Conservation (phyloP, 768 basidiomycete species). For the Panaeolus cyanescens region DNA sequence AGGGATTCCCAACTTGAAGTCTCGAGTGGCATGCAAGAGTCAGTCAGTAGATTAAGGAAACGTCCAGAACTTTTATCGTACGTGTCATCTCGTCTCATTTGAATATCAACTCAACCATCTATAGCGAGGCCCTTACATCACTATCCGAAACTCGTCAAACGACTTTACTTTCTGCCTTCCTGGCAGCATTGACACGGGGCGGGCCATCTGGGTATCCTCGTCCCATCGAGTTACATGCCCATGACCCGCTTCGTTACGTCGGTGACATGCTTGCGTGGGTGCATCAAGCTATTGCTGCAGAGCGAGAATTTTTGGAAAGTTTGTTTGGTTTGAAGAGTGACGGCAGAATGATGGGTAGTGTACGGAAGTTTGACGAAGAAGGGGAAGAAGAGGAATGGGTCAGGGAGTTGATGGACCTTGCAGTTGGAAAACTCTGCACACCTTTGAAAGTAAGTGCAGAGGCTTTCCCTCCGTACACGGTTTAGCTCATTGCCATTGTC, state of each 20-base stretch:
- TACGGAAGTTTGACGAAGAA: slow-evolving; percentile 49
- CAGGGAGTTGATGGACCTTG: slow-evolving; percentile 75
- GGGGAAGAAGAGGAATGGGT: slow-evolving; percentile 81
- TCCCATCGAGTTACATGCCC: slow-evolving; percentile 96
- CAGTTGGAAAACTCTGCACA: slow-evolving; percentile 80
- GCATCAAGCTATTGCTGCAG: slow-evolving; percentile 93
- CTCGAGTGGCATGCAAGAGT: slow-evolving; percentile 62
- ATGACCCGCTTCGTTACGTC: slow-evolving; percentile 94
- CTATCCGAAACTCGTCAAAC: slow-evolving; percentile 84
- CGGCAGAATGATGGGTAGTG: slow-evolving; percentile 76
- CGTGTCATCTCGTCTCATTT: slow-evolving; percentile 18
- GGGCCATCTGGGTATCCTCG: slow-evolving; percentile 84
- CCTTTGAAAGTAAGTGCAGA: slow-evolving; percentile 83
- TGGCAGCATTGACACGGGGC: slow-evolving; percentile 86
- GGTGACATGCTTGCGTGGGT: slow-evolving; percentile 99
- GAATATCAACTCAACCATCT: neutral
- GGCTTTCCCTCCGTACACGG: neutral
- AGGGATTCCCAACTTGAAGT: slow-evolving; percentile 78
- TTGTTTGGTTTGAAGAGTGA: slow-evolving; percentile 74
- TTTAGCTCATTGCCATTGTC: neutral
- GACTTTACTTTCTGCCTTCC: slow-evolving; percentile 79
- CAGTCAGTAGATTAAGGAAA: slow-evolving; percentile 70
- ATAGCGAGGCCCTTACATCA: slow-evolving; percentile 67
- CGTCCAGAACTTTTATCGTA: slow-evolving; percentile 80
- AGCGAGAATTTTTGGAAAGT: slow-evolving; percentile 90